phyloP scores from a whole-genome alignment of 1,284 basidiomycete species.

The Pseudomicrostroma phylloplanum region DNA sequence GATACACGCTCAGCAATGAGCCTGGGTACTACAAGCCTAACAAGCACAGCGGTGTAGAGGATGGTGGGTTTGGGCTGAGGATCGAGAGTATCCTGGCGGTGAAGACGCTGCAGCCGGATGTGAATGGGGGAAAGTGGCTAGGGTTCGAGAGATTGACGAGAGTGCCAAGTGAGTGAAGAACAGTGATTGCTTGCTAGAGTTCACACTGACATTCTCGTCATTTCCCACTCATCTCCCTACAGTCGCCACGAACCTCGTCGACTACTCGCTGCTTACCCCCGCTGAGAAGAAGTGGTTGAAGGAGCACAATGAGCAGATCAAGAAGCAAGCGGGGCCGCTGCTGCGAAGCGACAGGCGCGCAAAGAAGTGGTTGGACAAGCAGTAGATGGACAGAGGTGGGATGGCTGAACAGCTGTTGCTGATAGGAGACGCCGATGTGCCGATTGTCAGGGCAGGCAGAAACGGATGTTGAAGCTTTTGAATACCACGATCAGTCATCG shows the following conservation, averaged over 20 bases:
- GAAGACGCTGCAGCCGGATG: slow-evolving; percentile 20
- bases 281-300: slow-evolving; percentile 47
- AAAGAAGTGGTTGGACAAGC: slow-evolving; percentile 31
- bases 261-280: slow-evolving; percentile 35
- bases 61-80: slow-evolving; percentile 42
- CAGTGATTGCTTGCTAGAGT: too few relatives aligned
- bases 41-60: slow-evolving; percentile 16
- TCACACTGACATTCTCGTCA: too few relatives aligned
- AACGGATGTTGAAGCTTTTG: too few relatives aligned
- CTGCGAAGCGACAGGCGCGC: slow-evolving; percentile 39
- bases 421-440: too few relatives aligned
- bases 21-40: slow-evolving; percentile 36
- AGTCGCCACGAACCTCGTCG: slow-evolving; percentile 27
- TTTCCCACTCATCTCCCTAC: too few relatives aligned
- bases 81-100: slow-evolving; percentile 41
- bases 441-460: too few relatives aligned
- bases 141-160: slow-evolving; percentile 51
- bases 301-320: slow-evolving; percentile 47
- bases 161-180: slow-evolving; percentile 35
- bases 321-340: slow-evolving; percentile 33
- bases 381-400: too few relatives aligned
- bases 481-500: too few relatives aligned
- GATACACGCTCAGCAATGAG: slow-evolving; percentile 42
- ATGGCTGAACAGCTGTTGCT: too few relatives aligned
- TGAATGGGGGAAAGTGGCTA: slow-evolving; percentile 34